These are phyloP conservation scores for Ormosia emarginata DNA, from an alignment of 306 rosid genomes.

Conservation along the genomic window DNA sequence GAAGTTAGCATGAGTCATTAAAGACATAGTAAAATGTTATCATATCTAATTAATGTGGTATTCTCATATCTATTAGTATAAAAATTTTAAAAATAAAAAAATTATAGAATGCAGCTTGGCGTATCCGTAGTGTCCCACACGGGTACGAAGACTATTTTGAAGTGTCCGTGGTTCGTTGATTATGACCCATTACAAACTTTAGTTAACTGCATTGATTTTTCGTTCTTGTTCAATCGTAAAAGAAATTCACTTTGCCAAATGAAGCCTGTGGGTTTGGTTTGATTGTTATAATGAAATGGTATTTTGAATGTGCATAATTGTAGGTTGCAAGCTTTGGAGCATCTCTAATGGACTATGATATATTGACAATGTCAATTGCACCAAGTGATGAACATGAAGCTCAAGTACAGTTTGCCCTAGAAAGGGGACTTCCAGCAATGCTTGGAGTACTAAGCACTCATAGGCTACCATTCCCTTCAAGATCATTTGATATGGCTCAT, in stretches of 20 bases:
- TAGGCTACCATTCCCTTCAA: slow-evolving; percentile 56
- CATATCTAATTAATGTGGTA: too few species aligned
- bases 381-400: slow-evolving; percentile 55
- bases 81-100: too few species aligned
- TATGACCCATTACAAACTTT: background rate
- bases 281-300: background rate
- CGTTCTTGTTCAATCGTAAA: too few species aligned
- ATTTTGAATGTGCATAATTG: background rate
- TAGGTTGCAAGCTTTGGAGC: slow-evolving; percentile 76
- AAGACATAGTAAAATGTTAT: too few species aligned
- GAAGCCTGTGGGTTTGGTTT: background rate
- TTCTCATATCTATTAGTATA: background rate
- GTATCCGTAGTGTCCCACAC: background rate
- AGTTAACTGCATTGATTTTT: background rate
- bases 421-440: slow-evolving; percentile 70
- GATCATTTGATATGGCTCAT: slow-evolving; percentile 60
- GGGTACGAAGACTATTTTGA: too few species aligned
- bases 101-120: background rate
- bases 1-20: too few species aligned
- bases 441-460: slow-evolving; percentile 54
- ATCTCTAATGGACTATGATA: slow-evolving; percentile 37
- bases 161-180: too few species aligned
- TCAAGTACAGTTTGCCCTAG: slow-evolving; percentile 56
- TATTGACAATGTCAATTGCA: slow-evolving; percentile 58
- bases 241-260: background rate